These are phyloP conservation scores for Scenedesmus sp. DNA, from an alignment of 163 green algal species.

Conservation along the genomic window DNA sequence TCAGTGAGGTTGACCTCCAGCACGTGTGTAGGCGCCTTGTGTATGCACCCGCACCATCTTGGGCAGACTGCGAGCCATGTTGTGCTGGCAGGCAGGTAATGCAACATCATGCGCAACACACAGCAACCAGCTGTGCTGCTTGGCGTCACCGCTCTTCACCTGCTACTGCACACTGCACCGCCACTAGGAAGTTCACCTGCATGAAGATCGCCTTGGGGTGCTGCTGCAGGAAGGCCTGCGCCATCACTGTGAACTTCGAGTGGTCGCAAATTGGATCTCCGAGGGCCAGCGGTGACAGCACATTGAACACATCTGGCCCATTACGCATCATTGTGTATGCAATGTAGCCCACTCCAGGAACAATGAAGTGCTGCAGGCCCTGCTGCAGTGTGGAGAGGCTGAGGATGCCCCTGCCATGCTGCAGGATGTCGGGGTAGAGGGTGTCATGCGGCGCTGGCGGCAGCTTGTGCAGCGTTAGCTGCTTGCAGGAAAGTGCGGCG, in stretches of 20 bases:
- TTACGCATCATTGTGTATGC: conserved; percentile 16
- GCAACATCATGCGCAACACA: too few relatives aligned
- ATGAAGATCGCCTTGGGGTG: conserved; percentile 46
- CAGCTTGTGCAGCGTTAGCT: not conserved
- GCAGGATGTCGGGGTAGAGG: not conserved
- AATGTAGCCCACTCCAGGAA: conserved; percentile 40
- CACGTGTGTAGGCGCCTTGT: not conserved
- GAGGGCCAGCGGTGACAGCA: not conserved
- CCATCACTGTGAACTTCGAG: not conserved
- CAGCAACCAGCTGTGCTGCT: too few relatives aligned
- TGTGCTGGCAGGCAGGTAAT: too few relatives aligned
- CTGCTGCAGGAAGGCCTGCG: conserved; percentile 28
- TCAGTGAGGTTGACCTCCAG: not conserved
- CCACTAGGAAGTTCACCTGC: not conserved
- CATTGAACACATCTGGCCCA: conserved; percentile 14
- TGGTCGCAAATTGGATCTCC: conserved; percentile 35
- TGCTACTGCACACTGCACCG: too few relatives aligned
- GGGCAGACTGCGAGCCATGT: too few relatives aligned
- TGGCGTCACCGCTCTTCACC: too few relatives aligned
- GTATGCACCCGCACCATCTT: not conserved
- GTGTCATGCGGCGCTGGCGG: not conserved
- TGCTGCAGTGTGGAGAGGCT: conserved; percentile 33
- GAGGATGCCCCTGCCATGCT: conserved; percentile 34
- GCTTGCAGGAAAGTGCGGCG: not conserved
- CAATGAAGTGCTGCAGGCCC: conserved; percentile 30